Base-by-base conservation (phyloP, 2,329 filamentous ascomycete genomes). In the Fusarium subglutinans region DNA sequence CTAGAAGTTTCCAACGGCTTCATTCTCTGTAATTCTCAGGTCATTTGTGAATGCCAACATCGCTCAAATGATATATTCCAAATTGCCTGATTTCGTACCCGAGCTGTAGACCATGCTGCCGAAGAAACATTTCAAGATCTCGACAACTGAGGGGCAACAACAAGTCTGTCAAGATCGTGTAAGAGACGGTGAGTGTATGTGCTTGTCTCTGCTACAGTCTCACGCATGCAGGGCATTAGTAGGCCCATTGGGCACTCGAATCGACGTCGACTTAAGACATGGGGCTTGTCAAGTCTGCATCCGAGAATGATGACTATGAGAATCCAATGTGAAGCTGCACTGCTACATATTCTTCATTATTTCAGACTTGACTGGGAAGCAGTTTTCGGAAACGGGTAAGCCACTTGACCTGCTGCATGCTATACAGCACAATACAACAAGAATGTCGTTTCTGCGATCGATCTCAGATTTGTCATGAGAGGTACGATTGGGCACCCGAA, bases 171-270 rank as follows among this genome's bases (percentile, higher is more conserved):
- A 20, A 26, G 30, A 28, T 67, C 53, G 40, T 67, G 33, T 60
- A 54, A 68, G 65, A 68, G 54, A 68, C 63, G 54, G 54, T 54
- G 63, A 68, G 54, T 33, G 30, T 51, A 44, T 38, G 28, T 43
- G 37, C 26, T 41, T 63, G 33, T 28, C 41, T 28, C 17, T 41
- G 15, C 24, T 44, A 35, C 41, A 30, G 24, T 66, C 59, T 64
- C 35, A 65, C 43, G 24, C 60, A 64, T 66, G 45, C 40, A 63
- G 26, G 58, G 40, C 35, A 47, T 30, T 28, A 28, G 13, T 26
- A 50, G 44, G 55, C 14, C 33, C 38, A 28, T 18, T 41, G 44
- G 44, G 24, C 20, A 64, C 40, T 60, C 56, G 30, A 50, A 62
- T 38, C 17, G 44, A 51, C 44, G 38, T 35, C 37, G 30, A 38